Base-by-base conservation (phyloP, 257 asterid species). In the Solanum lycopersicoides region DNA sequence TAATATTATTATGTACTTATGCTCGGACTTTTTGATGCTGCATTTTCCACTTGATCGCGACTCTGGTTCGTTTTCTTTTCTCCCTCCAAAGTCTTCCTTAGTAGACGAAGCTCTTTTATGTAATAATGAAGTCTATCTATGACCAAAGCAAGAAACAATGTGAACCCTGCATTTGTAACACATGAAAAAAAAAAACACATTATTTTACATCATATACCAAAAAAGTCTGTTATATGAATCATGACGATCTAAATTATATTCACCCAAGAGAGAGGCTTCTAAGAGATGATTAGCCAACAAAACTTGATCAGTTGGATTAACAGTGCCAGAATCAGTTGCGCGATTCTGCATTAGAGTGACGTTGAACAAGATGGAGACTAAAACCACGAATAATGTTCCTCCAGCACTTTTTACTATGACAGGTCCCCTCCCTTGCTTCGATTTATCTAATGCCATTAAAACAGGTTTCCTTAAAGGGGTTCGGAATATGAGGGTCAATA, bases 391-490 rank as follows among this genome's bases (percentile, higher is more conserved):
- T 75, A 96, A 87, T 18, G 98, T 95, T 41, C 90, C 98, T 20
- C 94, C 98, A 65, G 95, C 96, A 37, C 98, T 93, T 76, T 93
- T 86, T 4, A 94, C 94, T 28, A 96, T 92, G 16, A 95, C 93
- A 50, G 96, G 98, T 21, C 96, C 98, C 65, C 92, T 87, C 4
- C 98, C 98, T 87, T 92, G 96, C 91, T 96, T 96, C 87, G 91
- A 20, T 35, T 90, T 88, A 89, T 95, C 98, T 66, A 96, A 91
- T 73, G 91, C 34, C 63, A 93, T 72, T 73, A 92, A 83, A 80
- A 92, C 80, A 6, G 96, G 96, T 68, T 90, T 93, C 69, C 98
- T 90, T 85, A 95, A 32, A 79, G 98, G 99, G 50, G 98, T 96
- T 16, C 94, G 92, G 63, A 95, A 95, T 4, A 96, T 92, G 50